Conservation (phyloP, 345 rosid genomes). For the Acer yangbiense region DNA sequence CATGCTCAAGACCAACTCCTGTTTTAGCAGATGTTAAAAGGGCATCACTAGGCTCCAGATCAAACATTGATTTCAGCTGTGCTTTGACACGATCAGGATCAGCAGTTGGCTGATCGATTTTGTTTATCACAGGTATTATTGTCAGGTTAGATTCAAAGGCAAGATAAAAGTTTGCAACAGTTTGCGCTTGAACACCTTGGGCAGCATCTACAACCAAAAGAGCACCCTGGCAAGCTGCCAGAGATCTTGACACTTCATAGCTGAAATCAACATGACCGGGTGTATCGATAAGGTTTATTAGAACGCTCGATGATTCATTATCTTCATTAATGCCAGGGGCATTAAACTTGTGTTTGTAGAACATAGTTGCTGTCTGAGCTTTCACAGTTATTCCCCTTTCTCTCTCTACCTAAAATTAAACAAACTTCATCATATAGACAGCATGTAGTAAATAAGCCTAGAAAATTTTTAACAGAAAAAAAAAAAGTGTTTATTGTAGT, state of each 20-base stretch:
- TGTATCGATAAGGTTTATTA: constrained; percentile 85
- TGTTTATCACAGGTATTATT: constrained; percentile 83
- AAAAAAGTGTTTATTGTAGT: background rate
- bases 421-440: background rate
- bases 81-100: constrained; percentile 97
- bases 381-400: constrained; percentile 98
- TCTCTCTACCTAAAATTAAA: constrained; percentile 79
- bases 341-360: constrained; percentile 42
- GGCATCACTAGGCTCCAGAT: constrained; percentile 76
- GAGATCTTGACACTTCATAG: constrained; percentile 96
- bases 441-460: background rate
- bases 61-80: constrained; percentile 95
- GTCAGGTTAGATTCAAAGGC: constrained; percentile 88
- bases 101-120: constrained; percentile 98
- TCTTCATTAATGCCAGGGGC: constrained; percentile 24
- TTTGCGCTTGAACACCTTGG: constrained; percentile 98
- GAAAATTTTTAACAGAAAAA: background rate
- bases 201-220: constrained; percentile 98
- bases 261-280: constrained; percentile 99
- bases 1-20: constrained; percentile 87
- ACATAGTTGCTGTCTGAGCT: constrained; percentile 99
- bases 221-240: constrained; percentile 98
- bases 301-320: constrained; percentile 43
- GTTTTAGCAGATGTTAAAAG: constrained; percentile 97
- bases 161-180: constrained; percentile 95